A percentile compares a stretch with the other conserved stretches of the same genome.
Evolutionary conservation across 2,329 filamentous ascomycete species (phyloP).

Genomic region (Claviceps digitariae): DNA sequence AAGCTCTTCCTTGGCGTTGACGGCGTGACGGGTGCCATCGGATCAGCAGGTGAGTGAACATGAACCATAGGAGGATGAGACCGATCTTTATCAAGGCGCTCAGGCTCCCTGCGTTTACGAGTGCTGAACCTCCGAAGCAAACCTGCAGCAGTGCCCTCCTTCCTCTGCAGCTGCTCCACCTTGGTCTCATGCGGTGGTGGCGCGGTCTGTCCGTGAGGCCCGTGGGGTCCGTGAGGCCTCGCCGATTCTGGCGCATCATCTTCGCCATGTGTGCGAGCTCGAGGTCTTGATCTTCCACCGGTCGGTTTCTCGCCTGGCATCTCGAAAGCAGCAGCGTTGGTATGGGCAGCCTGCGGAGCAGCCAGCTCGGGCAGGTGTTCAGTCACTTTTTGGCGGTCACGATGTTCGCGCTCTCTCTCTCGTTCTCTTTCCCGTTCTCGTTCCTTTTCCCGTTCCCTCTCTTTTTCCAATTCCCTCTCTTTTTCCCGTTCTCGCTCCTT

Average conservation of each 20-base stretch:
- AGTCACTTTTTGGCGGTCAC: conserved; percentile 21
- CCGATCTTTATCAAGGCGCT: conserved; percentile 47
- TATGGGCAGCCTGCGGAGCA: conserved; percentile 76
- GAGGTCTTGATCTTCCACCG: conserved; percentile 67
- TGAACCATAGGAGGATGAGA: conserved; percentile 62
- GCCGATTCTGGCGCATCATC: conserved; percentile 63
- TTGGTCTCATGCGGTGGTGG: conserved; percentile 40
- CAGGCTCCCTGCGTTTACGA: conserved; percentile 56
- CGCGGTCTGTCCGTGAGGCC: conserved; percentile 8
- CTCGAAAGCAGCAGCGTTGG: conserved; percentile 73
- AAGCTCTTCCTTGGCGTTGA: conserved; percentile 70
- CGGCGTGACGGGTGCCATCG: conserved; percentile 20
- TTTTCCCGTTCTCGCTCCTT: neutral
- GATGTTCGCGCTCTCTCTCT: conserved; percentile 16
- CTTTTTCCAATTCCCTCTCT: conserved; percentile 12
- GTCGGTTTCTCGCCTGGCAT: conserved; percentile 81
- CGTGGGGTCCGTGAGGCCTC: conserved; percentile 14
- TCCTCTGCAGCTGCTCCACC: conserved; percentile 51
- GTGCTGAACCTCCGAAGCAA: conserved; percentile 86
- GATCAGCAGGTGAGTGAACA: conserved; percentile 63
- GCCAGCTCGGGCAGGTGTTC: conserved; percentile 56
- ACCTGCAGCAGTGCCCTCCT: conserved; percentile 76
- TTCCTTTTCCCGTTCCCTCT: conserved; percentile 13
- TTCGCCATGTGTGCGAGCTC: conserved; percentile 87
- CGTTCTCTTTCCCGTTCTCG: conserved; percentile 12